A percentile compares a stretch with the other conserved stretches of the same genome.
phyloP scores from a whole-genome alignment of 2,329 filamentous ascomycete species.

The Penicillium sclerotigenum region DNA sequence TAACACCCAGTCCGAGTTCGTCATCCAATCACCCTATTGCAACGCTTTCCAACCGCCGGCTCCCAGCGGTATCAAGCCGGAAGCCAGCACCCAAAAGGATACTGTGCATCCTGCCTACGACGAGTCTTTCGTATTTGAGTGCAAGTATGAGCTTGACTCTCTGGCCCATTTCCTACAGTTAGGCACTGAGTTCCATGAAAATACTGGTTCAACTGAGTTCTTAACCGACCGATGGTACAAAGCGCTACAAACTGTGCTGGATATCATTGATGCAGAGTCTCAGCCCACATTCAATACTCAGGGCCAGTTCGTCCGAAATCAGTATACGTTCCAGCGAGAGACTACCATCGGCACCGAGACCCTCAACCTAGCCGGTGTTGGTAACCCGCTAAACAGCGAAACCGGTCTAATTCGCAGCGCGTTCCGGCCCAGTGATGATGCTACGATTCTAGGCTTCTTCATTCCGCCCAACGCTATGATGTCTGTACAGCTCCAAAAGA shows the following conservation, averaged over 20 bases:
- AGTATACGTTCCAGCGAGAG: slow-evolving; percentile 80
- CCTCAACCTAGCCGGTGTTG: slow-evolving; percentile 72
- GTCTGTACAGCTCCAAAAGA: slow-evolving; percentile 77
- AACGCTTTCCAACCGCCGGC: slow-evolving; percentile 96
- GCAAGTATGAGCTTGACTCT: slow-evolving; percentile 98
- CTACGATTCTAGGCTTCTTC: slow-evolving; percentile 89
- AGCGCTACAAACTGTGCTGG: slow-evolving; percentile 71
- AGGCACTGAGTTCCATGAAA: slow-evolving; percentile 78
- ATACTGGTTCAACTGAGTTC: slow-evolving; percentile 75
- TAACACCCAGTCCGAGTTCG: slow-evolving; percentile 92
- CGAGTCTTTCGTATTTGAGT: slow-evolving; percentile 83
- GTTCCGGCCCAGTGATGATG: slow-evolving; percentile 92
- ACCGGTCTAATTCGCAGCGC: slow-evolving; percentile 87
- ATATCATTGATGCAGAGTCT: slow-evolving; percentile 74
- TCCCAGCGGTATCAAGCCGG: slow-evolving; percentile 69
- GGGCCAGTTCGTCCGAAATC: slow-evolving; percentile 64
- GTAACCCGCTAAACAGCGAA: slow-evolving; percentile 83
- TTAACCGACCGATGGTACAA: slow-evolving; percentile 73
- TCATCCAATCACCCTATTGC: slow-evolving; percentile 93
- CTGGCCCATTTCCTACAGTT: slow-evolving; percentile 86
- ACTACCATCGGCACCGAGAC: slow-evolving; percentile 89
- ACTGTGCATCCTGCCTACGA: slow-evolving; percentile 83
- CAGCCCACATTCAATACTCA: slow-evolving; percentile 74
- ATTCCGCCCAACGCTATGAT: slow-evolving; percentile 97
- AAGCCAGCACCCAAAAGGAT: slow-evolving; percentile 78